Evolutionary conservation across 805 yeast species (phyloP).

Genomic region (Ogataea trehaloabstinens): DNA sequence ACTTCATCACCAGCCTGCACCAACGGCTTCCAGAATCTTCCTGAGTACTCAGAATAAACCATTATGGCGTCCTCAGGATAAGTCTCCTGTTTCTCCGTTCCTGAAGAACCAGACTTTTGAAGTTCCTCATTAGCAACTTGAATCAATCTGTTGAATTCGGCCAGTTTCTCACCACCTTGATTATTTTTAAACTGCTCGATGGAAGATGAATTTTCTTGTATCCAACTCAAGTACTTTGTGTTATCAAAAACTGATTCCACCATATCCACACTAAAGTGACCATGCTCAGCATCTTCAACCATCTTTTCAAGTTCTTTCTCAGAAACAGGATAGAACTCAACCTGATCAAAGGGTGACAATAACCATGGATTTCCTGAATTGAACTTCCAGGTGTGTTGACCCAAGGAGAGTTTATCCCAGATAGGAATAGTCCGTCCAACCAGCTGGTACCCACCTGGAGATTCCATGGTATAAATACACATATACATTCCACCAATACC

Average conservation of each 20-base stretch:
- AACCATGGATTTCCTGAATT: conserved; percentile 75
- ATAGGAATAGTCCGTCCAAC: conserved; percentile 96
- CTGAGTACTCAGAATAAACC: conserved; percentile 94
- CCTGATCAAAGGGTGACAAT: conserved; percentile 87
- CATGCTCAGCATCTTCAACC: conserved; percentile 75
- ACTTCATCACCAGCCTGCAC: conserved; percentile 78
- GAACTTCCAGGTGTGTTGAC: conserved; percentile 51
- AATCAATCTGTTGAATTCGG: conserved; percentile 80
- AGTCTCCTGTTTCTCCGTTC: conserved; percentile 46
- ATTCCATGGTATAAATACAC: conserved; percentile 97
- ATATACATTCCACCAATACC: conserved; percentile 99
- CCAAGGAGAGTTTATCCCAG: conserved; percentile 91
- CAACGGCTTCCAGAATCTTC: conserved; percentile 93
- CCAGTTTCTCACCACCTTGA: conserved; percentile 80
- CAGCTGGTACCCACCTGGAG: conserved; percentile 98
- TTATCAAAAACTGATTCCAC: conserved; percentile 82
- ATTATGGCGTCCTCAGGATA: conserved; percentile 77
- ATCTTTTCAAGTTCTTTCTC: conserved; percentile 77
- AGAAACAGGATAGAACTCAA: conserved; percentile 88
- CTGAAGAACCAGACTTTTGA: conserved; percentile 48
- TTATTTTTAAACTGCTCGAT: conserved; percentile 64
- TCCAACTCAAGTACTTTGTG: conserved; percentile 73
- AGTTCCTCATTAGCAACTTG: conserved; percentile 78
- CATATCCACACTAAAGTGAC: conserved; percentile 72
- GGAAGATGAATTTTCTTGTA: conserved; percentile 66